These are phyloP conservation scores for Suillus hirtellus DNA, from an alignment of 768 basidiomycete genomes.

Conservation along the genomic window DNA sequence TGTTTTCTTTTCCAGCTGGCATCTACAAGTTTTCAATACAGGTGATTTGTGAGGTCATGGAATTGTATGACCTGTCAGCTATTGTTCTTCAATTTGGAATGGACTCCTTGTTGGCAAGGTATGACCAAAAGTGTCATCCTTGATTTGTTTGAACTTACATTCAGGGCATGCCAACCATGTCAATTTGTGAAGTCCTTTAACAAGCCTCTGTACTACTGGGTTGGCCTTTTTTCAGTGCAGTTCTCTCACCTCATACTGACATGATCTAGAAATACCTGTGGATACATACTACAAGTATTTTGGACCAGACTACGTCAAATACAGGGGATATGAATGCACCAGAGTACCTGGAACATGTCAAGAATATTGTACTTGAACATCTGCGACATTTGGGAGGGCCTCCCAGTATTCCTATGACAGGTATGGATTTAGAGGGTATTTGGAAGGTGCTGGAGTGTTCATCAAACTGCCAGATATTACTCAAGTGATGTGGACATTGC, in stretches of 20 bases:
- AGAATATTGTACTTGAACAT: slow-evolving; percentile 89
- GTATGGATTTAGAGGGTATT: slow-evolving; percentile 41
- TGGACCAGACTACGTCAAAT: slow-evolving; percentile 94
- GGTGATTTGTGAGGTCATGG: slow-evolving; percentile 94
- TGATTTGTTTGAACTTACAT: slow-evolving; percentile 8
- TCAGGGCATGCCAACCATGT: slow-evolving; percentile 96
- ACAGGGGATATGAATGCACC: slow-evolving; percentile 93
- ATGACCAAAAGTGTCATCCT: background rate
- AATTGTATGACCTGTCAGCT: slow-evolving; percentile 90
- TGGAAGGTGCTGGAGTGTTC: background rate
- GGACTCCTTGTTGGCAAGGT: slow-evolving; percentile 93
- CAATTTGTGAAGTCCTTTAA: slow-evolving; percentile 96
- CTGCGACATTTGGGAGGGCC: slow-evolving; percentile 83
- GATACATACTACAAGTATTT: slow-evolving; percentile 99
- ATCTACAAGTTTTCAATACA: slow-evolving; percentile 30
- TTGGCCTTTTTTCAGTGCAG: slow-evolving; percentile 32
- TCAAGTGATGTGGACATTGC: slow-evolving; percentile 46
- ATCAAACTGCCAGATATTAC: slow-evolving; percentile 55
- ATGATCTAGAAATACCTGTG: slow-evolving; percentile 84
- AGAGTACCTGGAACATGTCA: slow-evolving; percentile 91
- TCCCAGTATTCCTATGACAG: slow-evolving; percentile 89
- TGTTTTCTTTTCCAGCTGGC: background rate
- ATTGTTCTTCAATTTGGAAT: slow-evolving; percentile 97
- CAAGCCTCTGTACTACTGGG: slow-evolving; percentile 84
- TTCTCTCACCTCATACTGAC: slow-evolving; percentile 13